phyloP scores from a whole-genome alignment of 1,139 yeast species.

The Debaryomyces nepalensis region DNA sequence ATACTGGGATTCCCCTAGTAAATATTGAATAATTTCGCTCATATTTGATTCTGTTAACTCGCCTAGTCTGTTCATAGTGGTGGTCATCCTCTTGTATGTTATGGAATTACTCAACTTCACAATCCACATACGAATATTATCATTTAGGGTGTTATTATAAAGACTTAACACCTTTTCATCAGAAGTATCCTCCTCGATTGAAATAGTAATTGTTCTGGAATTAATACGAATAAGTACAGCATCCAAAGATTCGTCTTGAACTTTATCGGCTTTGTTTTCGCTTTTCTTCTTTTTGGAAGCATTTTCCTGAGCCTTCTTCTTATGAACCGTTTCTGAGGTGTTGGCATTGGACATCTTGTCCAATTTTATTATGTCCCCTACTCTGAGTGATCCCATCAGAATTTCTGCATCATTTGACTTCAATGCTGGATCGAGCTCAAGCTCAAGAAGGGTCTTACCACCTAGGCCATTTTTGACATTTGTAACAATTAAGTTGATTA shows the following conservation, averaged over 20 bases:
- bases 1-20: slow-evolving; percentile 49
- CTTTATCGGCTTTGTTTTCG: slow-evolving; percentile 24
- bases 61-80: slow-evolving; percentile 70
- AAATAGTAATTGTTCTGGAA: slow-evolving; percentile 52
- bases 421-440: slow-evolving; percentile 64
- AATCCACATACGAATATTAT: slow-evolving; percentile 55
- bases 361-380: slow-evolving; percentile 77
- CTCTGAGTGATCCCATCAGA: slow-evolving; percentile 61
- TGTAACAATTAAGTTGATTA: slow-evolving; percentile 63
- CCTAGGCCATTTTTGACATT: slow-evolving; percentile 78
- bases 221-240: slow-evolving; percentile 65
- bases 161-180: slow-evolving; percentile 51
- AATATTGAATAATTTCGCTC: slow-evolving; percentile 45
- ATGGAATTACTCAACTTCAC: slow-evolving; percentile 70
- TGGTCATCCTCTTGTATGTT: slow-evolving; percentile 79
- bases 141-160: slow-evolving; percentile 47
- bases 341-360: slow-evolving; percentile 36
- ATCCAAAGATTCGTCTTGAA: slow-evolving; percentile 42
- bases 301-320: slow-evolving; percentile 24
- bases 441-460: slow-evolving; percentile 72
- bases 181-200: slow-evolving; percentile 59
- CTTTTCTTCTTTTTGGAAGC: slow-evolving; percentile 30
- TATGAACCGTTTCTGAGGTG: slow-evolving; percentile 24
- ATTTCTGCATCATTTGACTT: slow-evolving; percentile 43
- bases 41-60: slow-evolving; percentile 44